A percentile compares a stretch with the other conserved stretches of the same genome.
phyloP scores from a whole-genome alignment of 2,329 filamentous ascomycete genomes.

The Huntiella savannae region DNA sequence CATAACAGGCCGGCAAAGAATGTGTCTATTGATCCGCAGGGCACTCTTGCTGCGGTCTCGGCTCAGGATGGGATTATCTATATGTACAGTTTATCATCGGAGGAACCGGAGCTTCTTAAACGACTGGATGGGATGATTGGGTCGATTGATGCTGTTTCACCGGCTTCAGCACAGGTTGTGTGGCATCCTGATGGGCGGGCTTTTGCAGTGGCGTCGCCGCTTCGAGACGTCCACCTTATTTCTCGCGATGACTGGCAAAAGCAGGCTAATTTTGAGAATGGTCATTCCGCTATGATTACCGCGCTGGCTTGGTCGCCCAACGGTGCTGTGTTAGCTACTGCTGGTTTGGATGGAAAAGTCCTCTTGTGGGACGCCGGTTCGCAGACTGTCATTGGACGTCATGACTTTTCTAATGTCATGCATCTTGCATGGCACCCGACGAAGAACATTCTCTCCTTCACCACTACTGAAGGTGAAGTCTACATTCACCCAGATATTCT shows the following conservation, averaged over 20 bases:
- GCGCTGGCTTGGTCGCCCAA: constrained; percentile 88
- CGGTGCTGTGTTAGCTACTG: constrained; percentile 63
- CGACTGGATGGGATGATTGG: constrained; percentile 77
- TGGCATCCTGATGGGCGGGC: constrained; percentile 94
- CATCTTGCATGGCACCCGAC: constrained; percentile 81
- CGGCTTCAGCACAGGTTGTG: constrained; percentile 44
- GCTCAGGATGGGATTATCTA: constrained; percentile 82
- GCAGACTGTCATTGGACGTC: constrained; percentile 59
- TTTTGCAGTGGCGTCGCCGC: constrained; percentile 69
- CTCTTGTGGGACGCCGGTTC: constrained; percentile 79
- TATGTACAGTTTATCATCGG: constrained; percentile 62
- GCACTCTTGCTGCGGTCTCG: constrained; percentile 57
- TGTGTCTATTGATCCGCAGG: constrained; percentile 68
- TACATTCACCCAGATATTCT: constrained; percentile 69
- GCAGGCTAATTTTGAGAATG: constrained; percentile 59
- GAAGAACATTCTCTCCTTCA: constrained; percentile 77
- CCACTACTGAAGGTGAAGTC: constrained; percentile 78
- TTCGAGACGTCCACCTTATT: constrained; percentile 66
- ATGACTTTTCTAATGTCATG: constrained; percentile 68
- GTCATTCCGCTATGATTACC: constrained; percentile 69
- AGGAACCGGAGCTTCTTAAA: constrained; percentile 62
- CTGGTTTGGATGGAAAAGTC: constrained; percentile 48
- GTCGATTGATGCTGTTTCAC: constrained; percentile 47
- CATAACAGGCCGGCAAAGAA: constrained; percentile 82
- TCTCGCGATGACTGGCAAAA: constrained; percentile 82